A percentile compares a stretch with the other conserved stretches of the same genome.
phyloP scores from a whole-genome alignment of 73 alveolate species.

The Stentor roeselii region DNA sequence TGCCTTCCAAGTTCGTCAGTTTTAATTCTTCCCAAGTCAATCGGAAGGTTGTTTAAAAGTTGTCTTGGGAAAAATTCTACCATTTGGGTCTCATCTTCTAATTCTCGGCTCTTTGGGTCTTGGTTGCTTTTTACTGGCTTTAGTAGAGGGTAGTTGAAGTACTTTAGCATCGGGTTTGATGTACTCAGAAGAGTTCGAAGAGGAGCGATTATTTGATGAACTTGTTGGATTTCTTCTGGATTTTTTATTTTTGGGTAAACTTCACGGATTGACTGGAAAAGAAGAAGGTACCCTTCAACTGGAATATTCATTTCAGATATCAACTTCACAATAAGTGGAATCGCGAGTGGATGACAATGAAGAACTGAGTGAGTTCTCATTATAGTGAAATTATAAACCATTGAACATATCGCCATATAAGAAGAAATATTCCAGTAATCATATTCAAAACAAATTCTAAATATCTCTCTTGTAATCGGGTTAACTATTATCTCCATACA shows the following conservation, averaged over 20 bases:
- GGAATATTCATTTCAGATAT: constrained; percentile 9
- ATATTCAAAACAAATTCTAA: not conserved
- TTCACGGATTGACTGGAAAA: not conserved
- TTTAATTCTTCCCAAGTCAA: not conserved
- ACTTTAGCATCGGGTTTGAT: not conserved
- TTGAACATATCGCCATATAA: not conserved
- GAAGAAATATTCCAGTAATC: not conserved
- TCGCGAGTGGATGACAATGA: not conserved
- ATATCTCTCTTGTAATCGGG: not conserved
- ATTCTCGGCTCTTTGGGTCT: not conserved
- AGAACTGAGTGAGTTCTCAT: not conserved
- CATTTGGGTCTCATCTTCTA: constrained; percentile 6
- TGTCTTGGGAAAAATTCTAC: not conserved
- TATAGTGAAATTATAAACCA: not conserved
- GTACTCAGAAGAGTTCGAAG: not conserved
- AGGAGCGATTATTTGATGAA: constrained; percentile 23
- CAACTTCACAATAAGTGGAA: not conserved
- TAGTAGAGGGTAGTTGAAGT: constrained; percentile 21
- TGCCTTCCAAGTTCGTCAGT: too few relatives aligned
- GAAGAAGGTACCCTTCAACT: constrained; percentile 1
- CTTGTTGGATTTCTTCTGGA: not conserved
- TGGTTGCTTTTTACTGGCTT: not conserved
- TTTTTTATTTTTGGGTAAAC: not conserved
- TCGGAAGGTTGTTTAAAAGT: not conserved
- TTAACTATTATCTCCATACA: not conserved